Percentiles rank a stretch among this genome's conserved stretches.
Evolutionary conservation across 2,329 filamentous ascomycete genomes (phyloP).

Genomic region (Exophiala spinifera): DNA sequence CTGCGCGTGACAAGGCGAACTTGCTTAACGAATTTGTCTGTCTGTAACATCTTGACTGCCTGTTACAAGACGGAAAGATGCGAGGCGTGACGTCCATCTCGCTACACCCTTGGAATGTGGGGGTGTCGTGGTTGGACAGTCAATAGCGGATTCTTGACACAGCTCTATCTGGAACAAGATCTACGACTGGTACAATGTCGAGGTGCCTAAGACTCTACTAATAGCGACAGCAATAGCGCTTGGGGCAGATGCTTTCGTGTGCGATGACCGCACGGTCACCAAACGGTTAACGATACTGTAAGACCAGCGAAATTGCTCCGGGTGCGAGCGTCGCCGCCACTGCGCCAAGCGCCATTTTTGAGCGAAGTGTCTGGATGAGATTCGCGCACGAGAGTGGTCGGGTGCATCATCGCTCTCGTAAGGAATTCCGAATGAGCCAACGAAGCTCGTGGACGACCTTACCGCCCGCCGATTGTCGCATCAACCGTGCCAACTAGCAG

Average conservation of each 20-base stretch:
- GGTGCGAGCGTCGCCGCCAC: slow-evolving; percentile 8
- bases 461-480: not conserved
- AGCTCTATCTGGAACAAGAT: slow-evolving; percentile 11
- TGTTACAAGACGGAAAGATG: not conserved
- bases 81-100: not conserved
- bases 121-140: slow-evolving; percentile 7
- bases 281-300: slow-evolving; percentile 5
- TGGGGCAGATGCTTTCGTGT: slow-evolving; percentile 1
- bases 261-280: slow-evolving; percentile 13
- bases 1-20: too few relatives aligned
- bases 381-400: not conserved
- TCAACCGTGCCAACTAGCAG: not conserved
- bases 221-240: slow-evolving; percentile 9
- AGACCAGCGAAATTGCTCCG: slow-evolving; percentile 17
- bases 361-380: not conserved
- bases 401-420: not conserved
- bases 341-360: not conserved
- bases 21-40: not conserved
- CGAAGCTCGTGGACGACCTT: not conserved
- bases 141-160: slow-evolving; percentile 6
- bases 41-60: not conserved
- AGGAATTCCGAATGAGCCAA: slow-evolving; percentile 1
- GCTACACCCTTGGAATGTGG: slow-evolving; percentile 12
- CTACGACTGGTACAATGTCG: not conserved
- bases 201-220: slow-evolving; percentile 4